Base-by-base conservation (phyloP, 805 yeast species). In the Maudiozyma bulderi region DNA sequence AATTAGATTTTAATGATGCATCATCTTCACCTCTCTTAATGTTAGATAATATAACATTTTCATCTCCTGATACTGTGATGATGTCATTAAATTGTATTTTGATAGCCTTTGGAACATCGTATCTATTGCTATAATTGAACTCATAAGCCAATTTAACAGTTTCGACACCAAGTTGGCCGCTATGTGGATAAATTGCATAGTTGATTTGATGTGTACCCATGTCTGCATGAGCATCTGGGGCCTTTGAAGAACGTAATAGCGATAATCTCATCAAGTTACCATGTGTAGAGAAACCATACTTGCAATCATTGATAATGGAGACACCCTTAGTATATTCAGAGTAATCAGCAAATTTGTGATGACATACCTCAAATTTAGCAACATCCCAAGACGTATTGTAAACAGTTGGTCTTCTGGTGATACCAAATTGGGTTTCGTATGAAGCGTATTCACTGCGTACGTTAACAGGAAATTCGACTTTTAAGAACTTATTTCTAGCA, bases 301-400 rank as follows among this genome's bases (percentile, higher is more conserved):
- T 91, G 61, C 82, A 77, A 67, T 88, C 82, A 64, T 90, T 91
- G 59, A 91, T 63, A 14, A 91, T 69, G 0, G 95, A 75, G 10
- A 89, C 95, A 61, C 99, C 99, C 60, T 87, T 90, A 52, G 77
- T 78, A 65, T 73, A 78, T 60, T 88, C 98, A 29, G 95, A 84
- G 58, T 86, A 81, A 64, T 91, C 99, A 57, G 95, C 91, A 69
- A 87, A 91, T 61, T 86, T 86, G 66, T 93, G 99, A 60, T 85
- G 88, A 60, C 96, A 86, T 9, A 89, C 96, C 68, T 91, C 99
- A 66, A 91, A 91, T 65, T 89, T 90, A 50, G 98, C 98, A 34
- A 84, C 84, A 60, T 91, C 99, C 98, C 98, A 91, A 0, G 87
- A 73, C 0, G 99, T 91, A 64, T 91, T 93, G 70, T 74, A 91